Evolutionary conservation across 768 basidiomycete species (phyloP), one percentile per base, ranked within the genome.

Genomic region (Mycena latifolia): DNA sequence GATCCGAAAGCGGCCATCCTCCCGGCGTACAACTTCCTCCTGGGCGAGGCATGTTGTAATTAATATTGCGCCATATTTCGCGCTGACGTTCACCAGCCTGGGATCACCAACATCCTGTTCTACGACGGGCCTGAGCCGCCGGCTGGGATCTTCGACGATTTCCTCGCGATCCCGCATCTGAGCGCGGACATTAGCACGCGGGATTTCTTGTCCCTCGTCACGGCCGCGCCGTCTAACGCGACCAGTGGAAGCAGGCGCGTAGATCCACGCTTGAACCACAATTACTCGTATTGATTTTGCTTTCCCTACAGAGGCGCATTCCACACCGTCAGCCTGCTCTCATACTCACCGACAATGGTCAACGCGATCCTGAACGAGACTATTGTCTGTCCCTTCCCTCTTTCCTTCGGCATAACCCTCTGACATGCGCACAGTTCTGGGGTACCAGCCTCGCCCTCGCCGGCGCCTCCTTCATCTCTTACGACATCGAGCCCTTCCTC

Each of bases 61-160:
- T n/a, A n/a, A n/a, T n/a, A n/a, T n/a, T n/a, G n/a, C n/a, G n/a
- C n/a, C 37, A 39, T 14, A 14, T 39, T 39, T 39, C 17, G 4
- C n/a, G n/a, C n/a, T n/a, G n/a, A n/a, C n/a, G n/a, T n/a, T n/a
- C n/a, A n/a, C n/a, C 54, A 72, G 74, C 61, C 74, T 12, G 48
- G 72, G 2, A 71, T 80, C 8, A 73, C 73, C 3, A 71, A 77
- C 10, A 57, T 86, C 4, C 55, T 91, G 27, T 91, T 91, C 75
- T 90, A 91, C 68, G 85, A 91, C 69, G 85, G 68, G 0, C 88
- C 89, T 15, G 78, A 73, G 0, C 81, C 81, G 0, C 87, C 86
- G 0, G 61, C 66, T 0, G 86, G 84, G 1, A 80, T 86, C 28
- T 88, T 88, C 65, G 86, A 88, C 63, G 80, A 79, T 10, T 86